Evolutionary conservation across 805 yeast species (phyloP), one percentile per base, ranked within the genome.

Genomic region (Zygotorulaspora chibaensis): DNA sequence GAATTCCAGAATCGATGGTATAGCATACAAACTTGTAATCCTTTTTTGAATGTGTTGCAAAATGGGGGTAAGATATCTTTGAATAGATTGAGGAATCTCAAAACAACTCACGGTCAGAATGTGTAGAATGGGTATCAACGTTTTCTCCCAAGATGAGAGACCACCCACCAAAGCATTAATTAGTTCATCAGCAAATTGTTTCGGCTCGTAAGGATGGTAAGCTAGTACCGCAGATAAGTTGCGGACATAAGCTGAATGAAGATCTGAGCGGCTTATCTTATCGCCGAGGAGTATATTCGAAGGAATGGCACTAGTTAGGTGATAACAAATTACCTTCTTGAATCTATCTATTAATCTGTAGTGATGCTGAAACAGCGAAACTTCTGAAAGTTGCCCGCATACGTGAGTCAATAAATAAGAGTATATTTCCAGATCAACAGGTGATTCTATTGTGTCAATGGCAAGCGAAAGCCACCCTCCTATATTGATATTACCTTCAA

Each of bases 111-210:
- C 73, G 4, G 84, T 80, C 47, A 90, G 68, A 35, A 83, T 81
- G 54, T 87, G 88, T 25, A 89, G 76, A 52, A 88, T 79, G 2
- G 95, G 88, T 29, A 83, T 76, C 0, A 88, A 86, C 0, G 95
- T 80, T 49, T 78, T 79, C 49, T 87, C 88, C 87, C 90, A 84
- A 0, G 88, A 80, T 1, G 80, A 75, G 43, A 86, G 64, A 0
- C 87, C 86, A 38, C 73, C 65, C 10, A 83, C 68, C 23, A 84
- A 69, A 0, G 88, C 72, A 45, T 74, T 74, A 13, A 86, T 73
- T 18, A 87, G 69, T 46, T 73, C 77, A 57, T 84, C 90, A 49
- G 82, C 80, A 40, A 82, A 87, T 15, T 63, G 65, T 49, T 77
- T 79, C 7, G 77, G 60, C 50, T 81, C 77, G 20, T 69, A 61